Evolutionary conservation across 129 eudicot genomes (phyloP).

Genomic region (Artemisia tridentata): DNA sequence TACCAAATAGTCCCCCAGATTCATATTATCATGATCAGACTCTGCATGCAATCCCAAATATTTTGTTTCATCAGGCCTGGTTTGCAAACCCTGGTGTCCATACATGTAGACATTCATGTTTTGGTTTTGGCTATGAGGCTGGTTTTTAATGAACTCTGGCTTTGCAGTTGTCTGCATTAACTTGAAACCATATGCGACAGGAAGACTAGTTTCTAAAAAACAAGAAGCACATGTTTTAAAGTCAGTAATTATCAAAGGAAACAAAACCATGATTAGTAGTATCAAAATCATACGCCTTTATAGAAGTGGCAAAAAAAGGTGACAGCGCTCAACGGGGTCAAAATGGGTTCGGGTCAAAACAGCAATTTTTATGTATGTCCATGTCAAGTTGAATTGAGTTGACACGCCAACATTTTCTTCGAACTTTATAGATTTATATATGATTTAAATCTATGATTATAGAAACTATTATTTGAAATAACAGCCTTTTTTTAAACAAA

Average conservation of each 20-base stretch:
- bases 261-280: neutral
- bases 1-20: conserved; percentile 42
- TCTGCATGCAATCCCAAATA: conserved; percentile 62
- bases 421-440: neutral
- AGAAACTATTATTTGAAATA: neutral
- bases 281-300: neutral
- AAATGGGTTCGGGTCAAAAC: neutral
- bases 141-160: conserved; percentile 50
- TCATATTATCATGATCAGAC: conserved; percentile 45
- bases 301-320: neutral
- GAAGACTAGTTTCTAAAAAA: conserved; percentile 18
- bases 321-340: neutral
- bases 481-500: neutral
- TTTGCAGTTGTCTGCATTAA: conserved; percentile 43
- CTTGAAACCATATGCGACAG: conserved; percentile 52
- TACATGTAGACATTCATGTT: conserved; percentile 59
- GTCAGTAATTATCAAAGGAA: neutral
- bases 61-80: conserved; percentile 58
- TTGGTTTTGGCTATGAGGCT: conserved; percentile 44
- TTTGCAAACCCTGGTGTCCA: conserved; percentile 44
- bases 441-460: neutral
- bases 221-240: neutral
- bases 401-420: neutral
- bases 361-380: neutral
- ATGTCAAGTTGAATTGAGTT: neutral